Evolutionary conservation across 352 stramenopile species (phyloP).

Genomic region (Globisporangium emineosum): DNA sequence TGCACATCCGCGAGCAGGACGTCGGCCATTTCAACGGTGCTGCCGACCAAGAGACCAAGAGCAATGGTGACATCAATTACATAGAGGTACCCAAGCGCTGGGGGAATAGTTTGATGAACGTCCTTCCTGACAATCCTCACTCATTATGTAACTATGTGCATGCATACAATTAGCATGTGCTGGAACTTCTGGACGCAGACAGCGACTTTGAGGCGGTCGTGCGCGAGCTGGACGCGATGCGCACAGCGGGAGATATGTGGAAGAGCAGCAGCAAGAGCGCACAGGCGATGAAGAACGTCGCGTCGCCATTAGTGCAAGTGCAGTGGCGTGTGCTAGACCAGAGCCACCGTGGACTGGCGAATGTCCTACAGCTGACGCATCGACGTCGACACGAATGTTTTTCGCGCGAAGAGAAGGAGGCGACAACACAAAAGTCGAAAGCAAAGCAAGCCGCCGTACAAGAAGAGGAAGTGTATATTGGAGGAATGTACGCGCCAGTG

Average conservation of each 20-base stretch:
- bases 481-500: constrained; percentile 42
- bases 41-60: constrained; percentile 10
- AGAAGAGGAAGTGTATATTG: constrained; percentile 24
- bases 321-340: constrained; percentile 66
- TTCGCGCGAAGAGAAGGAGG: background rate
- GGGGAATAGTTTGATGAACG: too few species aligned
- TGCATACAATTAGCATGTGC: constrained; percentile 26
- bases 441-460: constrained; percentile 2
- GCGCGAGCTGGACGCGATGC: constrained; percentile 45
- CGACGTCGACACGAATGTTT: constrained; percentile 27
- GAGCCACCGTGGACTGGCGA: constrained; percentile 33
- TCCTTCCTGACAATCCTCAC: too few species aligned
- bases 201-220: constrained; percentile 52
- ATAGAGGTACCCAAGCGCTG: constrained; percentile 54
- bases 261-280: constrained; percentile 26
- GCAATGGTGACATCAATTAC: constrained; percentile 17
- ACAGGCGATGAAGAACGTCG: constrained; percentile 22
- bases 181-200: constrained; percentile 49
- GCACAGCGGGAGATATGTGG: constrained; percentile 30
- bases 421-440: background rate
- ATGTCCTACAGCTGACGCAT: constrained; percentile 33
- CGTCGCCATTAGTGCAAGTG: constrained; percentile 35
- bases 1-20: constrained; percentile 58
- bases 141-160: background rate
- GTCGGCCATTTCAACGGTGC: constrained; percentile 47